A percentile compares a stretch with the other conserved stretches of the same genome.
Evolutionary conservation across 2,329 filamentous ascomycete species (phyloP).

Genomic region (Xylariaceae sp.): DNA sequence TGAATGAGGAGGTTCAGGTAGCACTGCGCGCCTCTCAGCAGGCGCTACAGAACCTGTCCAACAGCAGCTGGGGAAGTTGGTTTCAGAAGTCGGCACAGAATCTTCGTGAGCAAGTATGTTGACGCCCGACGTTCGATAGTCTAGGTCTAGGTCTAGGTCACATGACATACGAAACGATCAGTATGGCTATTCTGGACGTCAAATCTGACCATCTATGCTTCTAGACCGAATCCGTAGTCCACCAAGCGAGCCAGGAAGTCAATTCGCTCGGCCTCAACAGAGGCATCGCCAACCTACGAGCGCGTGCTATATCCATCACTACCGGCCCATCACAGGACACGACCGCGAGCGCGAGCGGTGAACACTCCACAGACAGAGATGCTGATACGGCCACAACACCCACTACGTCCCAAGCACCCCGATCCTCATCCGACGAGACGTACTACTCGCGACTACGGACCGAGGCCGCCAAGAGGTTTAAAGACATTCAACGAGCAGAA

Average conservation of each 20-base stretch:
- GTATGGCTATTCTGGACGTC: too few relatives aligned
- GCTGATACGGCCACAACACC: slow-evolving; percentile 40
- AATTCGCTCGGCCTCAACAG: slow-evolving; percentile 75
- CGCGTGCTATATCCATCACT: slow-evolving; percentile 67
- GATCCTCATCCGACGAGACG: slow-evolving; percentile 36
- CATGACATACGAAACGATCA: not conserved
- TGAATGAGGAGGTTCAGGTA: slow-evolving; percentile 89
- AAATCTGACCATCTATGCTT: too few relatives aligned
- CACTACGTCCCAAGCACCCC: slow-evolving; percentile 35
- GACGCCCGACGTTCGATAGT: not conserved
- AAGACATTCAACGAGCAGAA: slow-evolving; percentile 86
- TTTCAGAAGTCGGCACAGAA: slow-evolving; percentile 55
- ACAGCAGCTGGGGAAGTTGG: slow-evolving; percentile 83
- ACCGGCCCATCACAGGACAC: slow-evolving; percentile 29
- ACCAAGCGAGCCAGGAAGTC: slow-evolving; percentile 82
- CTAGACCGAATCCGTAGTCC: slow-evolving; percentile 76
- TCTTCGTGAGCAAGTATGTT: slow-evolving; percentile 82
- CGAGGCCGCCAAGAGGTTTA: slow-evolving; percentile 78
- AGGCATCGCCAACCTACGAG: slow-evolving; percentile 72
- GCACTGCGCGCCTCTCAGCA: slow-evolving; percentile 72
- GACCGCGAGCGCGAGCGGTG: slow-evolving; percentile 26
- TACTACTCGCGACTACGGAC: slow-evolving; percentile 59
- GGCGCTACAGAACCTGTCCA: slow-evolving; percentile 50
- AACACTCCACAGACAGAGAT: slow-evolving; percentile 32
- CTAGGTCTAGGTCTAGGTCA: too few relatives aligned